Base-by-base conservation (phyloP, 2,329 filamentous ascomycete genomes). In the Pseudogymnoascus sp. region DNA sequence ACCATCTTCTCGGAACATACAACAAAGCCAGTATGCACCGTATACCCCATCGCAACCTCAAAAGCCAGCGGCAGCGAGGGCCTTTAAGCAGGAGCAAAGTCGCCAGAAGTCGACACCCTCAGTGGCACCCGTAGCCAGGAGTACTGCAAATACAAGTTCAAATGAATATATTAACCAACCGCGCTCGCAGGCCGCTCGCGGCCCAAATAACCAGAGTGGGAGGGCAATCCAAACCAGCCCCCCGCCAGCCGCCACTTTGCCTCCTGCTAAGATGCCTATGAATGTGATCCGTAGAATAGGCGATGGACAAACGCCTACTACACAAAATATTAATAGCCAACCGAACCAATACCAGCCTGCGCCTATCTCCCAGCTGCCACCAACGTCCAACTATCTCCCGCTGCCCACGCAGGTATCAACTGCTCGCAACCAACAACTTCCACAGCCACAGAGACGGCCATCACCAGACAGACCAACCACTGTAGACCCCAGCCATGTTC, bases 401-500 rank as follows among this genome's bases (percentile, higher is more conserved):
- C 37, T 60, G 18, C 23, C 21, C 59, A 42, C 14, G n/a, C 56
- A 63, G n/a, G 28, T 18, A n/a, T 37, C 56, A 60, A 38, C 56
- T 37, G 10, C 56, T 37, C 37, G 18, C 6, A 18, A 53, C 8
- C 60, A 16, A 46, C 23, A 14, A 6, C 31, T 8, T 21, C 21
- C 14, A 12, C 62, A 50, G 42, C 34, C 31, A 25, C 59, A 53
- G 31, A 38, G 36, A 37, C 18, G 16, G n/a, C 36, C 38, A 56
- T 50, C 60, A 2, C 23, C 59, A 14, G 36, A 28, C 31, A 21
- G 25, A 38, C 59, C 42, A 28, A 62, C 44, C 28, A 64, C 60
- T 18, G 63, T 63, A 31, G 63, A 64, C 28, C 60, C 63, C 11
- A 64, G 37, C n/a, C 61, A 63, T 23, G 60, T 64, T 21, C 63